Percentiles rank a stretch among this genome's conserved stretches.
phyloP scores from a whole-genome alignment of 805 yeast species.

The Scheffersomyces amazonensis region DNA sequence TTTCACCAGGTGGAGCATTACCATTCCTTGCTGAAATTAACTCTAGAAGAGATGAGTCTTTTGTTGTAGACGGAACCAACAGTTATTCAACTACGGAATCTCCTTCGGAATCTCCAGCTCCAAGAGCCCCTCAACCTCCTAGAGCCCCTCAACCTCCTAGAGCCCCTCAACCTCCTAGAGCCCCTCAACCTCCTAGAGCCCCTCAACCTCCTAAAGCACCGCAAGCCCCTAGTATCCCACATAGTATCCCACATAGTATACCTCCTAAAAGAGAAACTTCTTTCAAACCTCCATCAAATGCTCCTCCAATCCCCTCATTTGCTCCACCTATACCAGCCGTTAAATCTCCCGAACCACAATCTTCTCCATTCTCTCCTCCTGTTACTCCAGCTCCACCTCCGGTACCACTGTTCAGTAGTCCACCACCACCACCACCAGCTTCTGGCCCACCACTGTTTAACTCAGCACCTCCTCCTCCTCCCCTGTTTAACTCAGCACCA shows the following conservation, averaged over 20 bases:
- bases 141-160: slow-evolving; percentile 11
- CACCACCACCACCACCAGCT: slow-evolving; percentile 17
- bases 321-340: slow-evolving; percentile 7
- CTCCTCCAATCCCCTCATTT: slow-evolving; percentile 8
- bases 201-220: slow-evolving; percentile 10
- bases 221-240: slow-evolving; percentile 7
- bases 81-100: slow-evolving; percentile 10
- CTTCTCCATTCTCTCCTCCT: slow-evolving; percentile 13
- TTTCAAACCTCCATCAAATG: slow-evolving; percentile 3
- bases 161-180: slow-evolving; percentile 2
- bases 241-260: slow-evolving; percentile 6
- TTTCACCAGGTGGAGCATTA: slow-evolving; percentile 37
- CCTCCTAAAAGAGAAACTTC: slow-evolving; percentile 1
- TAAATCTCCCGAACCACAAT: slow-evolving; percentile 11
- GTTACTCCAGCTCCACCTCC: slow-evolving; percentile 11
- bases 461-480: slow-evolving; percentile 14
- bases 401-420: slow-evolving; percentile 14
- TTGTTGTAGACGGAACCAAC: slow-evolving; percentile 38
- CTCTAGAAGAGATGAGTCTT: slow-evolving; percentile 49
- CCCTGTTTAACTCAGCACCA: slow-evolving; percentile 9
- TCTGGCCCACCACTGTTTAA: slow-evolving; percentile 29
- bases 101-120: slow-evolving; percentile 13
- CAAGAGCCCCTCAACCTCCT: slow-evolving; percentile 5
- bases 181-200: slow-evolving; percentile 8
- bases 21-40: slow-evolving; percentile 62